Conservation (phyloP, 1,284 basidiomycete species). For the Trametes sp. region DNA sequence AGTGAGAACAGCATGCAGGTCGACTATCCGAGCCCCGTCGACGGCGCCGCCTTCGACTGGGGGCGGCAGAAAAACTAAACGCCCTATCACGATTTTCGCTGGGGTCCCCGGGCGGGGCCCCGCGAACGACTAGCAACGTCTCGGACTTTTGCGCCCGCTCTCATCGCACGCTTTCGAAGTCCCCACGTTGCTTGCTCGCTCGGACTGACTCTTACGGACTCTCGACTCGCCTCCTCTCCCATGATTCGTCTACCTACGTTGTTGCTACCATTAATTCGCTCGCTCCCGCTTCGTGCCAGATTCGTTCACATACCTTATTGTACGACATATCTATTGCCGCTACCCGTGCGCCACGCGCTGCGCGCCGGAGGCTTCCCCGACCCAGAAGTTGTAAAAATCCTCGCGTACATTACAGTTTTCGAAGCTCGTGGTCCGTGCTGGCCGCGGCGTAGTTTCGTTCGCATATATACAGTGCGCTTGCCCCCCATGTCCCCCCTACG, state of each 20-base stretch:
- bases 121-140: neutral
- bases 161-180: constrained; percentile 15
- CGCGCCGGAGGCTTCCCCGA: neutral
- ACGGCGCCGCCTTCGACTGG: constrained; percentile 31
- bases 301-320: constrained; percentile 15
- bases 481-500: neutral
- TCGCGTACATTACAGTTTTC: neutral
- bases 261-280: constrained; percentile 19
- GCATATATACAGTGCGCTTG: neutral
- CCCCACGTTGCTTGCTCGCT: neutral
- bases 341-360: neutral
- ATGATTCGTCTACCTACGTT: neutral
- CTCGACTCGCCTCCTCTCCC: neutral
- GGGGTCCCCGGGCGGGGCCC: neutral
- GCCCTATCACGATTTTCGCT: neutral
- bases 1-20: constrained; percentile 32
- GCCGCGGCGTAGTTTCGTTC: constrained; percentile 5
- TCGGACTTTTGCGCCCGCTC: constrained; percentile 3
- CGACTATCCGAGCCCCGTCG: constrained; percentile 41
- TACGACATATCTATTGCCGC: constrained; percentile 10
- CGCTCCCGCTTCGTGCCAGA: constrained; percentile 1
- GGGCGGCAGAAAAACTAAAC: constrained; percentile 10
- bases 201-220: constrained; percentile 4
- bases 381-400: neutral
- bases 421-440: constrained; percentile 10